Evolutionary conservation across 352 stramenopile genomes (phyloP), one percentile per base, ranked within the genome.

Genomic region (Pythium phragmitis): DNA sequence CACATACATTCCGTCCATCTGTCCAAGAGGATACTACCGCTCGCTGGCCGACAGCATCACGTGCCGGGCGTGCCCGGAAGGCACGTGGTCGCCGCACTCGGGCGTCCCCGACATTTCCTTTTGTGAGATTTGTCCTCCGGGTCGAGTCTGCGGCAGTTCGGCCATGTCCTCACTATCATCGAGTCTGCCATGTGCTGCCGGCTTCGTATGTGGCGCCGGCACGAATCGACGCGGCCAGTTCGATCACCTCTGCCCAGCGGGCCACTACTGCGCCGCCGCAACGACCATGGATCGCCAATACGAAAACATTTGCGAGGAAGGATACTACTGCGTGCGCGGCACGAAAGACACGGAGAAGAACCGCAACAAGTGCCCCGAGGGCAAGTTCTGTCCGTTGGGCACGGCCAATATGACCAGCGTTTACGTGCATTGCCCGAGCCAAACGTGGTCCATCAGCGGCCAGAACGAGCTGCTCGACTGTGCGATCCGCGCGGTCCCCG

Each of bases 1-100:
- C 26, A 99, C 96, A 2, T 99, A 98, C 67, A 89, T 98, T 39
- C 97, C 97, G 21, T 94, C 89, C 21, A 92, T 99, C 30, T 99
- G 97, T 74, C 76, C 79, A 3, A 77, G 76, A 39, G 97, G 97
- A 4, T 96, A 78, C 28, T 99, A 99, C 68, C 88, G 97, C 11
- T 98, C 93, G 0, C 78, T 98, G 12, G 91, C 93, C 4, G 96
- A 99, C 67, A 97, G 88, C 21, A 90, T 98, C 51, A 98, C 94
- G 7, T 99, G 97, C 57, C 91, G 92, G 23, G 70, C 89, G 17
- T 99, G 97, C 67, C 97, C 96, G 0, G 82, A 97, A 73, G 90
- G 95, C 46, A 99, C 96, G 4, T 99, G 92, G 89, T 98, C 89
- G 28, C 82, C 87, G n/a, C 77, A 88, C 26, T 94, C 84, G 4